phyloP scores from a whole-genome alignment of 2,329 filamentous ascomycete species.

The Aulographum hederae region DNA sequence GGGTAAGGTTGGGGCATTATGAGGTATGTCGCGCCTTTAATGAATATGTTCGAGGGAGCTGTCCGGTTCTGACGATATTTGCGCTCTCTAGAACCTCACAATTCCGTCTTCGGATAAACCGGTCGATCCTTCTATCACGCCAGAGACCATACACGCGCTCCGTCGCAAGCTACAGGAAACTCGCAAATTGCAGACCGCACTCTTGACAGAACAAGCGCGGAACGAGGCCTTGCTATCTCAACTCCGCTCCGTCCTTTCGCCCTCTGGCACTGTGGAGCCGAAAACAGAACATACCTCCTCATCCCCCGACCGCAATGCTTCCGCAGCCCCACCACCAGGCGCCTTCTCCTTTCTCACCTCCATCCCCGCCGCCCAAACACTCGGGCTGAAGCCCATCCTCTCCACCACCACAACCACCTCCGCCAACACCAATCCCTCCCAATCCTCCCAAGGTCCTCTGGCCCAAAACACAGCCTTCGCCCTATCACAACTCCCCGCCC shows the following conservation, averaged over 20 bases:
- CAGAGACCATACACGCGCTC: constrained; percentile 52
- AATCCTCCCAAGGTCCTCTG: constrained; percentile 26
- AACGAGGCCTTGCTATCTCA: constrained; percentile 55
- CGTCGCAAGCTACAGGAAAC: constrained; percentile 61
- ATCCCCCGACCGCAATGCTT: constrained; percentile 6
- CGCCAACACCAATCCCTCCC: constrained; percentile 5
- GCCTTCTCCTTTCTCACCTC: constrained; percentile 39
- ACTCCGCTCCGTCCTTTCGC: constrained; percentile 39
- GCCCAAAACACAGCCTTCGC: constrained; percentile 61
- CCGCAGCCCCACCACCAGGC: constrained; percentile 2
- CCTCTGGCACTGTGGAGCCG: constrained; percentile 6
- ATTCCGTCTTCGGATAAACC: constrained; percentile 8
- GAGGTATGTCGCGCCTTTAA: constrained; percentile 29
- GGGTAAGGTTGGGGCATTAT: constrained; percentile 74
- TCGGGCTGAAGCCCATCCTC: constrained; percentile 23
- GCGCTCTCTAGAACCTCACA: constrained; percentile 9
- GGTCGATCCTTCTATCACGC: too few species aligned
- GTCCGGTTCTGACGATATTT: not conserved
- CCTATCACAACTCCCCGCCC: constrained; percentile 62
- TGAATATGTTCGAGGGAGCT: not conserved
- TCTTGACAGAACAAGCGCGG: constrained; percentile 49
- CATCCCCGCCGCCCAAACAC: constrained; percentile 24
- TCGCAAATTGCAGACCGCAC: constrained; percentile 50
- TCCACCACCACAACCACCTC: constrained; percentile 11
- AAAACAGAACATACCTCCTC: constrained; percentile 4